Evolutionary conservation across 768 basidiomycete genomes (phyloP).

Genomic region (Mycena galopus): DNA sequence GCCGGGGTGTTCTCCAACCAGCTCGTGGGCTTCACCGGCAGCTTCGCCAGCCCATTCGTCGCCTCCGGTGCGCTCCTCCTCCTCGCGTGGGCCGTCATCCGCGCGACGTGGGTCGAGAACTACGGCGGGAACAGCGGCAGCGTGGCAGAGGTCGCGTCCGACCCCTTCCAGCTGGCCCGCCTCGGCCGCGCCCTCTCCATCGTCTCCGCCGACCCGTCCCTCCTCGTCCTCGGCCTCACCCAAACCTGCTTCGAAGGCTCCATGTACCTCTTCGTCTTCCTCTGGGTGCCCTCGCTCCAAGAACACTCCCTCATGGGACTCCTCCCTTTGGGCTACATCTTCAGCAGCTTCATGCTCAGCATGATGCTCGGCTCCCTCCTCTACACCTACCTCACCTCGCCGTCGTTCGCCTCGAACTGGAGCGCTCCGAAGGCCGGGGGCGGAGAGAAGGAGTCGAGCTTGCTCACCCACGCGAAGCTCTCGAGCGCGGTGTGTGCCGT

Average conservation of each 20-base stretch:
- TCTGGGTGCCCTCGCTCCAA: no score
- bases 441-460: no score
- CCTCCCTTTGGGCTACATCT: slow-evolving; percentile 59
- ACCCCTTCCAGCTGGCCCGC: slow-evolving; percentile 65
- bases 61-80: slow-evolving; percentile 70
- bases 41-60: slow-evolving; percentile 75
- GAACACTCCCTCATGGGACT: no score
- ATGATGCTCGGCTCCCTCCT: slow-evolving; percentile 86
- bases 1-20: slow-evolving; percentile 79
- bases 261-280: slow-evolving; percentile 79
- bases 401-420: no score
- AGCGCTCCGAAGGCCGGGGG: no score
- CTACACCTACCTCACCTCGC: slow-evolving; percentile 58
- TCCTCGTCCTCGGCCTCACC: slow-evolving; percentile 75
- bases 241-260: slow-evolving; percentile 89
- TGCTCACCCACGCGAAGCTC: slow-evolving; percentile 74
- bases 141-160: slow-evolving; percentile 36
- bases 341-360: slow-evolving; percentile 84
- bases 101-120: slow-evolving; percentile 75
- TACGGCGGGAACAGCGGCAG: slow-evolving; percentile 58
- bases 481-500: slow-evolving; percentile 73
- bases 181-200: slow-evolving; percentile 71
- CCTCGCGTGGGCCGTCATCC: slow-evolving; percentile 69
- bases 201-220: slow-evolving; percentile 66
- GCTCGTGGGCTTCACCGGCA: slow-evolving; percentile 64